Evolutionary conservation across 1,139 yeast species (phyloP).

Genomic region (Hemisphaericaspora subhashii): DNA sequence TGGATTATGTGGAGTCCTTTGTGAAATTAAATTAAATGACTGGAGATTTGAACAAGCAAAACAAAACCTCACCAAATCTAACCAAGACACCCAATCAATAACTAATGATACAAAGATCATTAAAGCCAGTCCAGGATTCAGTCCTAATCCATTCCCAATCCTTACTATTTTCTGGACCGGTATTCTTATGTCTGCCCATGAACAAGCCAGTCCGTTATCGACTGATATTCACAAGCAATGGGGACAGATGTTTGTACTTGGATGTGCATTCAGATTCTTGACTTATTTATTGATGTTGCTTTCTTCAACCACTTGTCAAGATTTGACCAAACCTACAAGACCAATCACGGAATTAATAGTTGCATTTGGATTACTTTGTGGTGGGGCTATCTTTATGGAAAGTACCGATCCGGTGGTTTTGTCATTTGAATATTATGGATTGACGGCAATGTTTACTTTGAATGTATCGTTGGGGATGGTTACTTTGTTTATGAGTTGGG

Average conservation of each 20-base stretch:
- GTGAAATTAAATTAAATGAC: slow-evolving; percentile 56
- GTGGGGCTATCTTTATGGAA: slow-evolving; percentile 91
- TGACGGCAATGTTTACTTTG: slow-evolving; percentile 86
- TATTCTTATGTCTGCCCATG: slow-evolving; percentile 91
- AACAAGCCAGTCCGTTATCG: slow-evolving; percentile 75
- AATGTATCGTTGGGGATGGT: slow-evolving; percentile 80
- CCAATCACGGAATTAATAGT: slow-evolving; percentile 86
- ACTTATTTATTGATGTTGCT: slow-evolving; percentile 64
- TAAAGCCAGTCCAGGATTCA: slow-evolving; percentile 67
- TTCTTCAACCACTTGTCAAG: slow-evolving; percentile 24
- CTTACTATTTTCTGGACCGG: slow-evolving; percentile 97
- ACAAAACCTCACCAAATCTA: slow-evolving; percentile 3
- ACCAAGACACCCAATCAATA: not conserved
- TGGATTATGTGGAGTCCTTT: slow-evolving; percentile 84
- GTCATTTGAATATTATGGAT: slow-evolving; percentile 82
- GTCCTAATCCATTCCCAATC: slow-evolving; percentile 92
- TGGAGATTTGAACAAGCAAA: slow-evolving; percentile 49
- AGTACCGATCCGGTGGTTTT: slow-evolving; percentile 82
- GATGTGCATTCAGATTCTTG: slow-evolving; percentile 69
- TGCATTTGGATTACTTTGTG: slow-evolving; percentile 76
- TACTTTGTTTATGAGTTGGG: slow-evolving; percentile 88
- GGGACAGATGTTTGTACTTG: slow-evolving; percentile 81
- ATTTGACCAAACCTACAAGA: slow-evolving; percentile 43
- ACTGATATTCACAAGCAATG: slow-evolving; percentile 85
- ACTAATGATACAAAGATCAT: slow-evolving; percentile 2